Conservation (phyloP, 2,329 filamentous ascomycete species). For the Cladosporium halotolerans region DNA sequence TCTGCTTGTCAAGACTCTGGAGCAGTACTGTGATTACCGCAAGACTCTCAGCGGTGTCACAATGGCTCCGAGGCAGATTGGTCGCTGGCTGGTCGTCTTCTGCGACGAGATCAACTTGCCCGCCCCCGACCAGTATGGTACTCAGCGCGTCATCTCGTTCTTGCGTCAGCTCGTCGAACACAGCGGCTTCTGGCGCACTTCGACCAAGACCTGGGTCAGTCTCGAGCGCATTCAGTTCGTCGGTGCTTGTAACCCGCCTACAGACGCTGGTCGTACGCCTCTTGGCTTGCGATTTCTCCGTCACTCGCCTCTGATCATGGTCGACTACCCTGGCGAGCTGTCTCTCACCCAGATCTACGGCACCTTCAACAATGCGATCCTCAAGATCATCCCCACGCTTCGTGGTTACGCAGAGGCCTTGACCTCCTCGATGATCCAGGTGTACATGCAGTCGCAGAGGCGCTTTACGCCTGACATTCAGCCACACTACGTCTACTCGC, state of each 20-base stretch:
- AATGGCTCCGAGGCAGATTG: constrained; percentile 92
- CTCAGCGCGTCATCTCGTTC: constrained; percentile 95
- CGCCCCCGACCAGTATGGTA: constrained; percentile 94
- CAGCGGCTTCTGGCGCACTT: constrained; percentile 97
- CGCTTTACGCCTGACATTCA: constrained; percentile 95
- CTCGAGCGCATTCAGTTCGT: constrained; percentile 98
- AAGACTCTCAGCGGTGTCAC: constrained; percentile 96
- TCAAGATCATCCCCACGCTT: constrained; percentile 94
- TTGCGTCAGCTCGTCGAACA: constrained; percentile 95
- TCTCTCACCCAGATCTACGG: constrained; percentile 97
- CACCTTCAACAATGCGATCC: constrained; percentile 90
- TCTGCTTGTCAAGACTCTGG: constrained; percentile 96
- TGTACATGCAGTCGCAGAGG: constrained; percentile 91
- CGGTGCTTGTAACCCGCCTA: constrained; percentile 95
- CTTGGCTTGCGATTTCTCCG: constrained; percentile 90
- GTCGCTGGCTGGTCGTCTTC: constrained; percentile 96
- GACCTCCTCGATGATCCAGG: constrained; percentile 94
- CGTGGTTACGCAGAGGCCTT: constrained; percentile 90
- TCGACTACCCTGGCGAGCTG: constrained; percentile 93
- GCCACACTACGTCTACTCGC: constrained; percentile 98
- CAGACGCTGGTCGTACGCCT: constrained; percentile 91
- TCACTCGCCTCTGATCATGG: constrained; percentile 98
- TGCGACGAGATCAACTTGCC: constrained; percentile 99
- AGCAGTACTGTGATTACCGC: constrained; percentile 99
- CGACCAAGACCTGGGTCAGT: constrained; percentile 95